These are phyloP conservation scores for Termitomyces sp. DNA, from an alignment of 768 basidiomycete genomes.

Conservation along the genomic window DNA sequence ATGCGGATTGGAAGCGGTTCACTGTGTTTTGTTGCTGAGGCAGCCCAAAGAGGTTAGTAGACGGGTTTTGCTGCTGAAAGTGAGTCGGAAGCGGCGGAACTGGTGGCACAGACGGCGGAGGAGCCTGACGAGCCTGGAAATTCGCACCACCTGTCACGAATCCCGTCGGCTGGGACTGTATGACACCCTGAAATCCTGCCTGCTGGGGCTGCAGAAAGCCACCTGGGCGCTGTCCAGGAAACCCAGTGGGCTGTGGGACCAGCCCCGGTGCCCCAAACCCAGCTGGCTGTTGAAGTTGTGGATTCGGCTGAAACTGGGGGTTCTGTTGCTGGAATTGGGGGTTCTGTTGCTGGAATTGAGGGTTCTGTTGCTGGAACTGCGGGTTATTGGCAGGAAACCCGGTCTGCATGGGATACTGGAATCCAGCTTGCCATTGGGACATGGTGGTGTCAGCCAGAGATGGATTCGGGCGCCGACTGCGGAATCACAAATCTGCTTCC, in stretches of 20 bases:
- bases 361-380: background rate
- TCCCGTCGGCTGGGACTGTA: constrained; percentile 54
- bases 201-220: constrained; percentile 61
- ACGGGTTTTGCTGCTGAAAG: constrained; percentile 51
- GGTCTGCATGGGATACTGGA: constrained; percentile 74
- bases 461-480: constrained; percentile 24
- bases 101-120: constrained; percentile 31
- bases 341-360: background rate
- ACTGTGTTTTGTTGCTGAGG: constrained; percentile 40
- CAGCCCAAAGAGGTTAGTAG: constrained; percentile 27
- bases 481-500: constrained; percentile 12
- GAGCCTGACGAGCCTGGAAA: constrained; percentile 35
- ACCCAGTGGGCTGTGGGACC: constrained; percentile 63
- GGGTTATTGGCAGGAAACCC: constrained; percentile 47
- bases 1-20: constrained; percentile 52
- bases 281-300: constrained; percentile 27
- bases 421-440: constrained; percentile 76
- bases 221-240: constrained; percentile 37
- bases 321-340: constrained; percentile 25
- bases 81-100: constrained; percentile 63
- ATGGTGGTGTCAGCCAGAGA: constrained; percentile 38
- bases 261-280: constrained; percentile 39
- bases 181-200: constrained; percentile 44
- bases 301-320: constrained; percentile 17
- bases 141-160: constrained; percentile 34